Evolutionary conservation across 257 asterid species (phyloP).

Genomic region (Solanum phureja): DNA sequence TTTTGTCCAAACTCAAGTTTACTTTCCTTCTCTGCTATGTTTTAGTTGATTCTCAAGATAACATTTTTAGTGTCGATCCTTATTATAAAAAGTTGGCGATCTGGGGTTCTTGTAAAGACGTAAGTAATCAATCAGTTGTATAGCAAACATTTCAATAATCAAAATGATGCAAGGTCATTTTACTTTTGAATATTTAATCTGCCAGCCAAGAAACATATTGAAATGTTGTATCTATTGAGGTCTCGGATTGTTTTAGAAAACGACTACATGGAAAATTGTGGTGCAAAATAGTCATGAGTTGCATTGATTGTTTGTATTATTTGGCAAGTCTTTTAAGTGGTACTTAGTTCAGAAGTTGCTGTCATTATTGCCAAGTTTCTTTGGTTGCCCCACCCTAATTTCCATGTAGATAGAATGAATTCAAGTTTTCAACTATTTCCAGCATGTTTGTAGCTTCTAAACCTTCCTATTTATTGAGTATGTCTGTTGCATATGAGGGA

Average conservation of each 20-base stretch:
- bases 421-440: neutral
- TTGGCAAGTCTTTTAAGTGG: neutral
- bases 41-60: neutral
- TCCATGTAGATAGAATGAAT: neutral
- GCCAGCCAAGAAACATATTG: neutral
- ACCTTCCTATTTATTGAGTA: neutral
- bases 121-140: neutral
- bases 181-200: neutral
- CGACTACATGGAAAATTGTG: neutral
- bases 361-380: neutral
- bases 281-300: neutral
- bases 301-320: neutral
- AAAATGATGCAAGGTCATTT: neutral
- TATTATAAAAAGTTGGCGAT: neutral
- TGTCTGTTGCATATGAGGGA: neutral
- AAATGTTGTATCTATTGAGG: neutral
- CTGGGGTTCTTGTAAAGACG: neutral
- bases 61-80: neutral
- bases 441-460: neutral
- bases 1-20: slow-evolving; percentile 6
- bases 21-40: neutral
- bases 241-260: neutral
- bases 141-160: neutral
- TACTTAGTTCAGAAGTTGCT: neutral
- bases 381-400: neutral